Evolutionary conservation across 169 alveolate species (phyloP).

Genomic region (Cytauxzoon felis): DNA sequence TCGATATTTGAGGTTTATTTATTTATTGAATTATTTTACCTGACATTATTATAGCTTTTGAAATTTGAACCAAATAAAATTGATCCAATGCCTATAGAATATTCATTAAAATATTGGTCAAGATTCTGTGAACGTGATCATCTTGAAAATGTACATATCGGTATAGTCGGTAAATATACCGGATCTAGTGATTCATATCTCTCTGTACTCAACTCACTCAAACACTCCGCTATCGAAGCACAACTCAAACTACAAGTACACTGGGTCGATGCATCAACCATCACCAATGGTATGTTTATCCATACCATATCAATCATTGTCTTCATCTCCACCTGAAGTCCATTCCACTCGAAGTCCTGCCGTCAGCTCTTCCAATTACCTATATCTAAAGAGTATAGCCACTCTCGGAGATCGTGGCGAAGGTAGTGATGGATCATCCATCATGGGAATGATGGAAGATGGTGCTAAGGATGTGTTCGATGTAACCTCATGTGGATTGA

Average conservation of each 20-base stretch:
- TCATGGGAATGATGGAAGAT: no score
- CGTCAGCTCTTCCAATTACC: no score
- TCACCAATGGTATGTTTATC: no score
- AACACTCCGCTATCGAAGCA: constrained; percentile 87
- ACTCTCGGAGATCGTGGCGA: no score
- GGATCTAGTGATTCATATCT: constrained; percentile 89
- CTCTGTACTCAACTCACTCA: constrained; percentile 87
- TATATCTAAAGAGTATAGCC: no score
- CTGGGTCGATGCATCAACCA: no score
- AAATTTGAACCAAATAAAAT: constrained; percentile 15
- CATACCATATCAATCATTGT: no score
- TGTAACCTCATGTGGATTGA: no score
- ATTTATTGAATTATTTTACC: not conserved
- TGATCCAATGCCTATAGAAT: constrained; percentile 37
- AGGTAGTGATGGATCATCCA: no score
- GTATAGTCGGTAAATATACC: constrained; percentile 91
- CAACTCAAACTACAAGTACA: constrained; percentile 66
- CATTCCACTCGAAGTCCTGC: no score
- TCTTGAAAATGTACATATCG: constrained; percentile 72
- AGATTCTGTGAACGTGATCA: constrained; percentile 49
- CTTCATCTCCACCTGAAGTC: no score
- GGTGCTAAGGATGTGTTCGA: no score
- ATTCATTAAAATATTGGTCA: constrained; percentile 65
- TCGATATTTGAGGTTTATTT: constrained; percentile 16
- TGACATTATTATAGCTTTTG: constrained; percentile 2